Conservation (phyloP, 768 basidiomycete genomes). For the Suillus paluster region DNA sequence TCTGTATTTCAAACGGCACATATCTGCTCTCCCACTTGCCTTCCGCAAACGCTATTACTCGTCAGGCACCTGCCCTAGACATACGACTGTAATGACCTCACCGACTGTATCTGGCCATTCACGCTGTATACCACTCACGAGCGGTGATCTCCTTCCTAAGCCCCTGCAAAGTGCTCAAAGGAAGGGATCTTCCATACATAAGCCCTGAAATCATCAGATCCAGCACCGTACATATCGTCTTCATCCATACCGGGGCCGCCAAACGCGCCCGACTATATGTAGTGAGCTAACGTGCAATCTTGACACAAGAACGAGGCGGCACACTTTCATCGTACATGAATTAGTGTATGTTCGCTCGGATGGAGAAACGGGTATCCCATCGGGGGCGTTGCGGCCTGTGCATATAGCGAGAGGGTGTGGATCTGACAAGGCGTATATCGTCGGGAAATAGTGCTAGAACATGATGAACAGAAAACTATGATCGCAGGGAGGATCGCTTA, state of each 20-base stretch:
- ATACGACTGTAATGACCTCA: slow-evolving; percentile 37
- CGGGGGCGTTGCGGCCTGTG: slow-evolving; percentile 59
- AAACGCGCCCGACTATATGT: slow-evolving; percentile 71
- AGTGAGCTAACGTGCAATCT: neutral
- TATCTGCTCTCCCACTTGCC: slow-evolving; percentile 45
- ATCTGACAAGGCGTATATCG: slow-evolving; percentile 70
- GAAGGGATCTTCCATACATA: slow-evolving; percentile 82
- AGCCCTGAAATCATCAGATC: slow-evolving; percentile 81
- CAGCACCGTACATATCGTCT: slow-evolving; percentile 70
- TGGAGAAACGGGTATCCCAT: slow-evolving; percentile 52
- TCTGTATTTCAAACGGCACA: slow-evolving; percentile 65
- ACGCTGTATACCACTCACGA: slow-evolving; percentile 48
- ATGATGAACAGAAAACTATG: neutral
- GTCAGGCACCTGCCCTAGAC: slow-evolving; percentile 11
- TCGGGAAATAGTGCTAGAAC: slow-evolving; percentile 66
- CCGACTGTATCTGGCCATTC: slow-evolving; percentile 34
- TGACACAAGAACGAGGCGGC: slow-evolving; percentile 3
- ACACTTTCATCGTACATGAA: slow-evolving; percentile 81
- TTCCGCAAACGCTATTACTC: slow-evolving; percentile 50
- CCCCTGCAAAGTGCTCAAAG: slow-evolving; percentile 45
- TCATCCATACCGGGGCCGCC: slow-evolving; percentile 58
- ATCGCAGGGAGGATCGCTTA: slow-evolving; percentile 35
- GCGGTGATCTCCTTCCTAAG: slow-evolving; percentile 49
- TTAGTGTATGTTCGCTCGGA: slow-evolving; percentile 66
- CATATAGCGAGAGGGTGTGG: slow-evolving; percentile 72